phyloP scores from a whole-genome alignment of 768 basidiomycete species.

The Suillus americanus region DNA sequence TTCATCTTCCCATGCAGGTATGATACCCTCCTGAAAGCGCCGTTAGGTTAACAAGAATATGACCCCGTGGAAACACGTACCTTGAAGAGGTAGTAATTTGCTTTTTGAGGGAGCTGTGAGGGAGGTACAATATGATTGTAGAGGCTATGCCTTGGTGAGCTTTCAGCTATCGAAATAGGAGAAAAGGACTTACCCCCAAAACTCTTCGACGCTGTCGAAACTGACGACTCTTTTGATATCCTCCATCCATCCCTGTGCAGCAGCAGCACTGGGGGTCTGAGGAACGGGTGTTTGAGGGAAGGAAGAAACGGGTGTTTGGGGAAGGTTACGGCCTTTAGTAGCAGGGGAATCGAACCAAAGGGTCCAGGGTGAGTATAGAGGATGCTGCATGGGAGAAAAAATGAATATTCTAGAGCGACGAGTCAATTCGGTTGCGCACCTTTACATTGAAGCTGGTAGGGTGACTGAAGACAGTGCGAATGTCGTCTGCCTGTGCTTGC shows the following conservation, averaged over 20 bases:
- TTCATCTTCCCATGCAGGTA: conserved; percentile 96
- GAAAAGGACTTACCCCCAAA: conserved; percentile 83
- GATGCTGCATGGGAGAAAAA: conserved; percentile 57
- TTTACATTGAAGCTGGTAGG: conserved; percentile 95
- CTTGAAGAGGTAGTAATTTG: conserved; percentile 99
- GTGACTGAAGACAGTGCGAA: conserved; percentile 93
- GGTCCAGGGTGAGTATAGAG: conserved; percentile 92
- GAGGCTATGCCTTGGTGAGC: conserved; percentile 47
- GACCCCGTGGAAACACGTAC: conserved; percentile 37
- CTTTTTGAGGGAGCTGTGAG: conserved; percentile 88
- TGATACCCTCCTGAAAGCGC: conserved; percentile 77
- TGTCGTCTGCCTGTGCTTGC: conserved; percentile 77
- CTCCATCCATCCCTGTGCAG: conserved; percentile 96
- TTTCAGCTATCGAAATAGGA: neutral
- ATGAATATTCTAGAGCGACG: conserved; percentile 3
- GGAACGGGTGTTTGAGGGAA: conserved; percentile 74
- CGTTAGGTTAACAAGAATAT: conserved; percentile 7
- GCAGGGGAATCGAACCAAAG: conserved; percentile 97
- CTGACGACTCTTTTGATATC: conserved; percentile 95
- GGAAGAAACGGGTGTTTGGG: conserved; percentile 78
- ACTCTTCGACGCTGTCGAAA: conserved; percentile 97
- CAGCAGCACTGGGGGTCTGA: conserved; percentile 68
- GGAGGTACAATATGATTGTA: conserved; percentile 99
- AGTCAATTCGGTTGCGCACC: conserved; percentile 41
- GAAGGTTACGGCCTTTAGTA: conserved; percentile 86